Base-by-base conservation (phyloP, 306 rosid species). In the Quercus bicolor region DNA sequence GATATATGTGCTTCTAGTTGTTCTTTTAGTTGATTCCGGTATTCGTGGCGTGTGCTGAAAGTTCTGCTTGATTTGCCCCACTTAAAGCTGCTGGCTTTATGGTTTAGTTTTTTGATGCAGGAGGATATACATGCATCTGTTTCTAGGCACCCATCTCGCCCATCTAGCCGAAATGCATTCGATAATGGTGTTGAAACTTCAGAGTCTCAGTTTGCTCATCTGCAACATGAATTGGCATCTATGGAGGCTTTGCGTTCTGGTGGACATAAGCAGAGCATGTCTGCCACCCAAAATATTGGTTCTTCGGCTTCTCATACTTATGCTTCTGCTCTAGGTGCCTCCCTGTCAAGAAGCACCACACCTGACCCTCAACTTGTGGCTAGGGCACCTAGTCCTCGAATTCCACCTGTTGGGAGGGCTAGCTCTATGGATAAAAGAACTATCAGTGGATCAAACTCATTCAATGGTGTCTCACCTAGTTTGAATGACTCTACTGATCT, bases 301-400 rank as follows among this genome's bases (percentile, higher is more conserved):
- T 81, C 76, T 0, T 89, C 84, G 51, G 54, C 91, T 83, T 90
- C 99, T 3, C 91, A 88, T 68, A 29, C 88, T 11, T 95, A 95
- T 83, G 99, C 99, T 77, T 94, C 99, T 57, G 99, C 84, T 13
- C 76, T 95, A 13, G 99, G 99, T 8, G 84, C 93, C 74, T 87
- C 99, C 70, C 72, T 93, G 84, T 95, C 99, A 59, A 80, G 98
- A 85, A 93, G 99, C 87, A 90, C 89, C 71, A 93, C 99, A 56
- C 99, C 99, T 51, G 99, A 95, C 81, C 93, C 98, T 6, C 99
- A 93, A 68, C 76, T 81, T 73, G 85, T 91, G 77, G 90, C 96
- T 68, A 90, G 99, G 85, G 96, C 96, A 75, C 93, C 99, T 43
- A 93, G 99, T 86, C 98, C 98, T 59, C 93, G 94, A 48, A 87